Evolutionary conservation across 1,284 basidiomycete genomes (phyloP), one percentile per base, ranked within the genome.

Genomic region (Leccinum solheimii): DNA sequence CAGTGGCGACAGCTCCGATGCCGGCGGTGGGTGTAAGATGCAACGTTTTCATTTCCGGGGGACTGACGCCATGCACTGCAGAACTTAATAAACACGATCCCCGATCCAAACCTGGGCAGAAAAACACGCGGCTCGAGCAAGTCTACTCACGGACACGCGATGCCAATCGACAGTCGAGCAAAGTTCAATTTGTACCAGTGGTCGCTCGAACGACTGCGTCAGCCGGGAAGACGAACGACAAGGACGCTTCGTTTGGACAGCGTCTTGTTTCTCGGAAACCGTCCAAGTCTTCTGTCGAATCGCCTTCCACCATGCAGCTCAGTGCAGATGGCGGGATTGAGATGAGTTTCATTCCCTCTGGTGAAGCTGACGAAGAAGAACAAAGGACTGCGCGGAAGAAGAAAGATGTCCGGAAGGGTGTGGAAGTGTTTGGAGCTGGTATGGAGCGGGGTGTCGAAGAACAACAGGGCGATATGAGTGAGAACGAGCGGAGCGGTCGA

Each of bases 391-490:
- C 27, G 34, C 57, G 16, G 30, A 69, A 65, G 59, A 76, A 74
- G 55, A 79, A 79, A 57, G 76, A 78, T 51, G 76, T 75, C 64
- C 77, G 82, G 67, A 86, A 87, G 70, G 86, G 87, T 19, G 85
- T 89, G 45, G 91, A 95, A 73, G 80, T 76, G 63, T 97, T 94
- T 75, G 96, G 90, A 54, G 90, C 85, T 53, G 95, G 91, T 30
- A 81, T 94, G 86, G 94, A 94, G 80, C 90, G 83, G 73, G 92
- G 91, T 8, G 81, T 83, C 1, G 80, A 80, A 57, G 83, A 83
- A 30, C 72, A 74, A 10, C 77, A 77, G 48, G 68, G 71, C 19
- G 80, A 80, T 61, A 71, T 86, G 68, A 79, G 73, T 38, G 88
- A 90, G 67, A 80, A 77, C 61, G 86, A 87, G 59, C 76, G 83